phyloP scores from a whole-genome alignment of 352 stramenopile species.

The Phytophthora fragariaefolia region DNA sequence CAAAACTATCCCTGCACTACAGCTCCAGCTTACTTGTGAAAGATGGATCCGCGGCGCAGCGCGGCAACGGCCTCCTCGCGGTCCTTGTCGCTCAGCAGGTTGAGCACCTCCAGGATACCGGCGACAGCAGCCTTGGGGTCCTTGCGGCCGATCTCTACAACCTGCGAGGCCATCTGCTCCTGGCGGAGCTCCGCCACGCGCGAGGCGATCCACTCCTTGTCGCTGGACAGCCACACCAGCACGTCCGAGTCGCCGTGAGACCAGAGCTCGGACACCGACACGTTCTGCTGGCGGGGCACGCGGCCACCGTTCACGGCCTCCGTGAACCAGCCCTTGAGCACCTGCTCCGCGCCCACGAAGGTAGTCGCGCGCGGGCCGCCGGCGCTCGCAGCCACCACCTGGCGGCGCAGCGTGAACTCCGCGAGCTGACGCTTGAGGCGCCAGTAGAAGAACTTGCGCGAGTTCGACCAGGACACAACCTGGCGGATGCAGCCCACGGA shows the following conservation, averaged over 20 bases:
- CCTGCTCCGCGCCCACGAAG: slow-evolving; percentile 64
- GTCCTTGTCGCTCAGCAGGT: slow-evolving; percentile 85
- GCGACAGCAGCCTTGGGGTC: slow-evolving; percentile 87
- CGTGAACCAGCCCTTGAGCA: slow-evolving; percentile 85
- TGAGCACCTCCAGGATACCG: slow-evolving; percentile 84
- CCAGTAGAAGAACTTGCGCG: slow-evolving; percentile 99
- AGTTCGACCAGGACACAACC: slow-evolving; percentile 95
- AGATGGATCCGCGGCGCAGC: slow-evolving; percentile 87
- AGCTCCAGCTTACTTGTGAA: slow-evolving; percentile 65
- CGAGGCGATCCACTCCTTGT: slow-evolving; percentile 81
- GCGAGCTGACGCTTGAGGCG: slow-evolving; percentile 96
- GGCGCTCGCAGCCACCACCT: slow-evolving; percentile 47
- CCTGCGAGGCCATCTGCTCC: slow-evolving; percentile 76
- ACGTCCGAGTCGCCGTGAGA: slow-evolving; percentile 77
- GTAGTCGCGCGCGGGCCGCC: slow-evolving; percentile 41
- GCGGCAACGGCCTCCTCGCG: slow-evolving; percentile 82
- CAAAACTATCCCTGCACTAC: slow-evolving; percentile 21
- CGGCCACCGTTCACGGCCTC: slow-evolving; percentile 80
- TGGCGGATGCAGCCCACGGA: slow-evolving; percentile 98
- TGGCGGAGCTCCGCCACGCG: slow-evolving; percentile 61
- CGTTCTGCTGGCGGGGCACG: slow-evolving; percentile 65
- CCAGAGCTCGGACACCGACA: slow-evolving; percentile 77
- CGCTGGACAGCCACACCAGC: slow-evolving; percentile 76
- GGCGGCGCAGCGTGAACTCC: slow-evolving; percentile 94
- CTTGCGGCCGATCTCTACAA: slow-evolving; percentile 76